Conservation (phyloP, 1,284 basidiomycete species). For the Irpex sp. region DNA sequence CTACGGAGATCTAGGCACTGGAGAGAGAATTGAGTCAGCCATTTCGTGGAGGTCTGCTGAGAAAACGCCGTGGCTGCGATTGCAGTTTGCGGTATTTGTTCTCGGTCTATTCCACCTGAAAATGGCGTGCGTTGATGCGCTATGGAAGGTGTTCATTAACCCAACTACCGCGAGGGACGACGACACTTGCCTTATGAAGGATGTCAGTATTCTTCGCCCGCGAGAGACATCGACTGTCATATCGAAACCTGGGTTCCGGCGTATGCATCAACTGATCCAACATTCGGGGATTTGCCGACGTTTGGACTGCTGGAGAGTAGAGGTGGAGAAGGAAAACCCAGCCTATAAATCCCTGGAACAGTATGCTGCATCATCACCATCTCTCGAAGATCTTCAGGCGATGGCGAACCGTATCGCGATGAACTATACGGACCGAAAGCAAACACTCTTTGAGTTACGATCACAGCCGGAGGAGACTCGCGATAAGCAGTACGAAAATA, state of each 20-base stretch:
- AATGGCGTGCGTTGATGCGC: slow-evolving; percentile 35
- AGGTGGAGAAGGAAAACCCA: not conserved
- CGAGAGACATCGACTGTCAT: slow-evolving; percentile 24
- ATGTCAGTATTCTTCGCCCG: slow-evolving; percentile 21
- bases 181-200: slow-evolving; percentile 16
- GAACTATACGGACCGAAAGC: slow-evolving; percentile 16
- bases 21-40: slow-evolving; percentile 21
- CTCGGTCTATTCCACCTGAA: slow-evolving; percentile 36
- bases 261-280: slow-evolving; percentile 32
- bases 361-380: slow-evolving; percentile 19
- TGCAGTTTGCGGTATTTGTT: slow-evolving; percentile 29
- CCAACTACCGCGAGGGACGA: slow-evolving; percentile 15
- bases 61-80: slow-evolving; percentile 19
- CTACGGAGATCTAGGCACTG: slow-evolving; percentile 17
- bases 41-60: slow-evolving; percentile 22
- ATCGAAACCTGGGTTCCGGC: slow-evolving; percentile 29
- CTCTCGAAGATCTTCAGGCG: slow-evolving; percentile 15
- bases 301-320: not conserved
- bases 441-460: not conserved
- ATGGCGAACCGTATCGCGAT: slow-evolving; percentile 17
- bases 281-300: slow-evolving; percentile 16
- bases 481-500: slow-evolving; percentile 22
- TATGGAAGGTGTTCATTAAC: slow-evolving; percentile 29
- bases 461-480: not conserved
- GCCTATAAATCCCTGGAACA: slow-evolving; percentile 8